These are phyloP conservation scores for Syzygium syzygioides DNA, from an alignment of 441 rosid genomes.

Conservation along the genomic window DNA sequence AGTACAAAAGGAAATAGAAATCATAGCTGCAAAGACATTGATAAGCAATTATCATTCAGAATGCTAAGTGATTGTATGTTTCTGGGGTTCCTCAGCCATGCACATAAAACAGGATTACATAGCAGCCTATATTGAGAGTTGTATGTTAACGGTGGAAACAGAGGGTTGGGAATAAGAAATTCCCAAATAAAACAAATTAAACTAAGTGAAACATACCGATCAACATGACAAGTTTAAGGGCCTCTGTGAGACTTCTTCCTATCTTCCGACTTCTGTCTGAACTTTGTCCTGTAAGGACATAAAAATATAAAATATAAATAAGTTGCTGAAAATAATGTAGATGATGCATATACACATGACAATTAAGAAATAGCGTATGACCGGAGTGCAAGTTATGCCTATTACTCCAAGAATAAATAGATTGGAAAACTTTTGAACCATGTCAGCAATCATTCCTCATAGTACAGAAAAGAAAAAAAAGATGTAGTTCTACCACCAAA, in stretches of 20 bases:
- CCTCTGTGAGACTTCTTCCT: slow-evolving; percentile 63
- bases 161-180: background rate
- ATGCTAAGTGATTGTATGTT: background rate
- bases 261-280: slow-evolving; percentile 50
- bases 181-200: background rate
- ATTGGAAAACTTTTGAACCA: background rate
- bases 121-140: background rate
- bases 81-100: background rate
- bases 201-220: slow-evolving; percentile 44
- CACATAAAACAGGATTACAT: background rate
- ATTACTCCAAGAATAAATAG: background rate
- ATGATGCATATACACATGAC: background rate
- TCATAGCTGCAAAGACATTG: background rate
- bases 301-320: background rate
- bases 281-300: slow-evolving; percentile 41
- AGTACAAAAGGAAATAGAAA: background rate
- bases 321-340: background rate
- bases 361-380: background rate
- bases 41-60: background rate
- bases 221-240: slow-evolving; percentile 79
- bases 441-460: background rate
- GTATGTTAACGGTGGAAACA: background rate
- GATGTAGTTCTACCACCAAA: background rate
- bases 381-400: background rate
- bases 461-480: background rate